Base-by-base conservation (phyloP, 2,329 filamentous ascomycete species). In the Rhynchosporium graminicola region DNA sequence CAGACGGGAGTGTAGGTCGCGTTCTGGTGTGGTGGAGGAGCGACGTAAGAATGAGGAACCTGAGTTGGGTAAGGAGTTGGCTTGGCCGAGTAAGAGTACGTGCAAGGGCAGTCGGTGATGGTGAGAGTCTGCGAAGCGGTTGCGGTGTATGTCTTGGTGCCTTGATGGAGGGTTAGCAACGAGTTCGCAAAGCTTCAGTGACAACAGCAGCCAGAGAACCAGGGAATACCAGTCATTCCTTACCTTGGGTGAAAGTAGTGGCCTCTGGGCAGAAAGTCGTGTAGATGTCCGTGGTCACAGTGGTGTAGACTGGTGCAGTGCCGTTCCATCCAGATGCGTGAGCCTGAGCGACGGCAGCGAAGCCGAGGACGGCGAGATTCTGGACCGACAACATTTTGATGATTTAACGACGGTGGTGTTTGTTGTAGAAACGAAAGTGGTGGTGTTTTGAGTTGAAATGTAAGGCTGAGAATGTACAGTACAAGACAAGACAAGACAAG, bases 21-120 rank as follows among this genome's bases (percentile, higher is more conserved):
- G 42, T 60, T 61, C 45, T 20, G 8, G 10, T 59, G 28, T 58
- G 59, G 42, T 33, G 51, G 50, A 40, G 59, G 55, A 40, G 43
- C 47, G 57, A 47, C 36, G 12, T 59, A 51, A 29, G 62, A 59
- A 31, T 43, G 42, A 28, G 62, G 54, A 13, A 33, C 48, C n/a
- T 57, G 60, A 45, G 42, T 42, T 33, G 59, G 60, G 38, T 26
- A 42, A 55, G 38, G 59, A 33, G 57, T 48, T 48, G 57, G 33
- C 51, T 60, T 54, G 55, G 62, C 28, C 33, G 66, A 33, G 31
- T 61, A 43, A 29, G 60, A 59, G 63, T 62, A 46, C 20, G 62
- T 82, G 77, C 81, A 83, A 62, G 81, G 80, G 75, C 82, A 84
- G 72, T 83, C 76, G 43, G 77, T 79, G 61, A 87, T 80, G 70